These are phyloP conservation scores for Amanita muscaria DNA, from an alignment of 768 basidiomycete species.

Conservation along the genomic window DNA sequence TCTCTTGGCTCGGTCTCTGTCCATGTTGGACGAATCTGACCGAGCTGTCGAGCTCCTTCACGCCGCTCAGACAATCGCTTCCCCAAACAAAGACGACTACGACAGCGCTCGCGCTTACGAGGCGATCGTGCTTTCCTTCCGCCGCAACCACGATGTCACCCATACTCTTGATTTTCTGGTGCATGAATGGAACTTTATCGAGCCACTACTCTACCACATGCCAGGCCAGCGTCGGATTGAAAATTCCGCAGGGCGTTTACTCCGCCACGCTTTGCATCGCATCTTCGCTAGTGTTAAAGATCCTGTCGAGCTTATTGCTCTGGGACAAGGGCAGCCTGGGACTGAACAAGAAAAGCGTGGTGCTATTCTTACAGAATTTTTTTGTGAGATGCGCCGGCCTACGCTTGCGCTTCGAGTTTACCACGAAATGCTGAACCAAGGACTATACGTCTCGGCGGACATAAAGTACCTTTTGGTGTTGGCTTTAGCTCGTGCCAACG, in stretches of 20 bases:
- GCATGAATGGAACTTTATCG: conserved; percentile 13
- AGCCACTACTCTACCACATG: conserved; percentile 12
- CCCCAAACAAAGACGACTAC: conserved; percentile 14
- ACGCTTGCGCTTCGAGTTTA: conserved; percentile 3
- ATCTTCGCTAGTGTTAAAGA: conserved; percentile 14
- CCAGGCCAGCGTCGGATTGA: conserved; percentile 6
- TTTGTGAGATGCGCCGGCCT: conserved; percentile 21
- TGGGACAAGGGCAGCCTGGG: conserved; percentile 14
- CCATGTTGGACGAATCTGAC: conserved; percentile 29
- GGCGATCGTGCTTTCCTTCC: conserved; percentile 1
- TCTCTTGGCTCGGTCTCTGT: conserved; percentile 23
- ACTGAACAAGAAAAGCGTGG: conserved; percentile 20
- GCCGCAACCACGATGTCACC: not conserved
- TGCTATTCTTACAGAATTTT: conserved; percentile 32
- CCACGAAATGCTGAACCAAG: conserved; percentile 29
- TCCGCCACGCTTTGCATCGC: conserved; percentile 20
- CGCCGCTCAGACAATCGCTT: conserved; percentile 15
- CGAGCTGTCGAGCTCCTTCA: conserved; percentile 23
- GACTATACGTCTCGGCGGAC: conserved; percentile 19
- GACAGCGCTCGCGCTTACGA: conserved; percentile 5
- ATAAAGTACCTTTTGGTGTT: conserved; percentile 30
- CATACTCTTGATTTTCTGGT: conserved; percentile 12
- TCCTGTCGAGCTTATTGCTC: not conserved
- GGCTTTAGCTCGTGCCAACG: conserved; percentile 30
- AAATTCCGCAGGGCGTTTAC: conserved; percentile 12